Base-by-base conservation (phyloP, 768 basidiomycete species). In the Mycena olivaceomarginata region DNA sequence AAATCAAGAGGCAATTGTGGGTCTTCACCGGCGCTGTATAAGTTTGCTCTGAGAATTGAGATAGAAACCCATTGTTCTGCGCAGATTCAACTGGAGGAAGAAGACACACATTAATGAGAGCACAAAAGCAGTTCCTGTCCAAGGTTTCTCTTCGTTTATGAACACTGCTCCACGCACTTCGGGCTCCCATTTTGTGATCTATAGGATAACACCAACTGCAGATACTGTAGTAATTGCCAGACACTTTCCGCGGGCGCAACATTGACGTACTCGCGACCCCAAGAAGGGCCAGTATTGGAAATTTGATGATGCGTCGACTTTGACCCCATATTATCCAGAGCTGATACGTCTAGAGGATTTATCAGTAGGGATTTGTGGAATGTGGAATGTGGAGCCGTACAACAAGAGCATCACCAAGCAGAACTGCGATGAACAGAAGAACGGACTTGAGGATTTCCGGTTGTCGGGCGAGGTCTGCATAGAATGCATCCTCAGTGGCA, bases 391-490 rank as follows among this genome's bases (percentile, higher is more conserved):
- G 18, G 18, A 51, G 11, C 48, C 48, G 18, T 51, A 67, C 72
- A 39, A 74, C 65, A 15, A 74, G 72, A 18, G 72, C 15, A 59
- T 74, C 72, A 16, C 72, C 72, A 9, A 74, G n/a, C 18, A 67
- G 4, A 12, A 67, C 45, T 11, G 72, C 22, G 0, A 56, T 25
- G 43, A 15, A 67, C 31, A 67, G 41, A 16, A 70, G 7, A 20
- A 15, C 71, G 18, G 13, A 18, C 53, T 78, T 71, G 13, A 70
- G 15, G 2, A 77, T n/a, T 62, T 72, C 66, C 15, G 40, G 66
- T 9, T 16, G 20, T 51, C 67, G 63, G 13, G 65, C 31, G 6
- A 73, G 67, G 63, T 77, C 71, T 11, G 48, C 70, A 51, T 76
- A 79, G 72, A 72, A 79, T 2, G 39, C 22, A 25, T 51, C 59